Base-by-base conservation (phyloP, 345 rosid species). In the Lepidium aucheri region DNA sequence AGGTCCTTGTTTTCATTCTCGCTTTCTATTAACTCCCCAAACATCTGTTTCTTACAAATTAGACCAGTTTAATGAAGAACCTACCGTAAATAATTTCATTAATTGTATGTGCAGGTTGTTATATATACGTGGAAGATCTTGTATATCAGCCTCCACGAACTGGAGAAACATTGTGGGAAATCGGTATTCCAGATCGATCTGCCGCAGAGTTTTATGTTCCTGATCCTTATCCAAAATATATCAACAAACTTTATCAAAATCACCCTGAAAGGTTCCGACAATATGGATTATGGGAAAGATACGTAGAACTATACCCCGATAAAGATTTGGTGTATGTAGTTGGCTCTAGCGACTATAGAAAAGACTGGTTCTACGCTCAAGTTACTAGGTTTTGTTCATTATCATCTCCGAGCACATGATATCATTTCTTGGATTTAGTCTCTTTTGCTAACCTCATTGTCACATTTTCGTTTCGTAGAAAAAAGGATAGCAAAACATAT, bases 111-210 rank as follows among this genome's bases (percentile, higher is more conserved):
- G 26, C 77, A 93, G 97, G 87, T 57, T 73, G 71, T 59, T 70
- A 81, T 54, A 68, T 83, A 18, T 78, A 84, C 58, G 49, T 86
- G 72, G 91, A 90, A 34, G 82, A 82, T 72, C 67, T 93, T 20
- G 72, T 84, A 3, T 87, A 79, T 42, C 80, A 83, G 56, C 94
- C 97, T 54, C 94, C 96, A 46, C 86, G 98, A 71, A 81, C 85
- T 53, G 97, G 98, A 26, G 83, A 87, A 10, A 93, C 96, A 3
- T 65, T 93, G 74, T 93, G 98, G 98, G 97, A 93, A 72, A 90
- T 93, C 8, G 98, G 98, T 24, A 69, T 81, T 60, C 97, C 98
- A 18, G 87, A 93, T 77, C 83, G 97, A 34, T 77, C 91, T 2
- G 91, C 96, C 0, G 81, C 87, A 5, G 91, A 86, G 60, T 93